Base-by-base conservation (phyloP, 2,329 filamentous ascomycete species). In the Hypoxylon sp. region DNA sequence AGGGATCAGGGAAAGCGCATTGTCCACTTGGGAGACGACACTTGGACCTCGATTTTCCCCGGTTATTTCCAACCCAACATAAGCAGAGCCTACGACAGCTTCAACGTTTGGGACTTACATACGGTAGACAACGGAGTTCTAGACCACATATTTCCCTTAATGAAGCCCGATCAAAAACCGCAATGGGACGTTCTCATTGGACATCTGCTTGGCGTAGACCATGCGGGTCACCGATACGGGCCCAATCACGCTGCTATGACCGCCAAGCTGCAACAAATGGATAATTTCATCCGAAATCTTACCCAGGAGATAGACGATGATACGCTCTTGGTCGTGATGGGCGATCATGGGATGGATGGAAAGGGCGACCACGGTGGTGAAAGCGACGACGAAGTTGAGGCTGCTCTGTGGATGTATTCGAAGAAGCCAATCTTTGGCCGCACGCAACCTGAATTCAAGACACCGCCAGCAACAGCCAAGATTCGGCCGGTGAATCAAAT, bases 351-450 rank as follows among this genome's bases (percentile, higher is more conserved):
- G 10, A 99, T 99, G 95, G 95, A 99, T 77, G 83, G 87, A 64
- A 98, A 99, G 80, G 95, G 95, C 17, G 95, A 99, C 70, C 95
- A 99, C 74, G 95, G 95, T n/a, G 95, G 95, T 56, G 95, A 99
- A 80, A 97, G 94, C 30, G 92, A 97, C 70, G 93, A 98, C 68
- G 95, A 99, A 76, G 87, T 99, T 6, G 89, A 99, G 77, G 93
- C 95, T 58, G 93, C 95, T 1, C 78, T 99, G 48, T 99, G 95
- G 94, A 97, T 99, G 93, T 99, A 98, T 77, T 97, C 95, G 1
- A 97, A 94, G 77, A 89, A 87, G 70, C 88, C 89, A 0, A 77
- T 92, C 8, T 99, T 99, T 77, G 95, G 95, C 15, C 89, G 93
- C 39, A 91, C 87, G 1, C 83, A 86, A 50, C 80, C 86, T 2